Conservation (phyloP, 257 asterid genomes). For the Solanum paucissectum region DNA sequence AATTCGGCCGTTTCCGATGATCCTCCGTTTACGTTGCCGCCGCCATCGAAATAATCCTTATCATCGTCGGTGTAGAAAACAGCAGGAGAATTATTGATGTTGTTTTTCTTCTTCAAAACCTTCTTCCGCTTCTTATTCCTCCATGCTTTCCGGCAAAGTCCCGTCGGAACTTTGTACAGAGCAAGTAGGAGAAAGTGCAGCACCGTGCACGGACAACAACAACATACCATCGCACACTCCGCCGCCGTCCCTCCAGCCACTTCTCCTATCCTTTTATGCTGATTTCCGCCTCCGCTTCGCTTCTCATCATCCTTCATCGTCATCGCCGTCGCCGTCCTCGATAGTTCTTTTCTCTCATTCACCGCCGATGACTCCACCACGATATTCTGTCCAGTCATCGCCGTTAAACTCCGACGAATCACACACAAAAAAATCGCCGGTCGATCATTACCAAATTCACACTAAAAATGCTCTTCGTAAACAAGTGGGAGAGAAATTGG, state of each 20-base stretch:
- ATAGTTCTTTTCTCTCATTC: neutral
- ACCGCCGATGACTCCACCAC: neutral
- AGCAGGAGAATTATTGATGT: neutral
- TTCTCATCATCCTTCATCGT: neutral
- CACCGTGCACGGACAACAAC: constrained; percentile 80
- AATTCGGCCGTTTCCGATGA: constrained; percentile 29
- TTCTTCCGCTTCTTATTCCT: constrained; percentile 42
- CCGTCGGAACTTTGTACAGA: constrained; percentile 59
- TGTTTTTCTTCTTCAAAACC: constrained; percentile 7
- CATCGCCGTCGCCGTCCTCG: neutral
- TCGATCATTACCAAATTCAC: neutral
- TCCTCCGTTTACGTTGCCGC: neutral
- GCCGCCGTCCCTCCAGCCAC: constrained; percentile 73
- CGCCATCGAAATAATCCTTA: constrained; percentile 7
- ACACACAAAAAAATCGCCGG: neutral
- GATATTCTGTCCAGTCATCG: neutral
- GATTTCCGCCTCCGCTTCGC: constrained; percentile 22
- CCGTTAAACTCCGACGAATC: neutral
- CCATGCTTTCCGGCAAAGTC: constrained; percentile 58
- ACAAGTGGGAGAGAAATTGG: neutral
- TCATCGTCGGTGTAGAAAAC: neutral
- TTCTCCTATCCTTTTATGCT: constrained; percentile 38
- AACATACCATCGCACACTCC: constrained; percentile 72
- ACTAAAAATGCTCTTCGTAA: neutral
- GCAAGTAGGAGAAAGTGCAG: constrained; percentile 46